Conservation (phyloP, 106 monocot species). For the Chionographis japonica region DNA sequence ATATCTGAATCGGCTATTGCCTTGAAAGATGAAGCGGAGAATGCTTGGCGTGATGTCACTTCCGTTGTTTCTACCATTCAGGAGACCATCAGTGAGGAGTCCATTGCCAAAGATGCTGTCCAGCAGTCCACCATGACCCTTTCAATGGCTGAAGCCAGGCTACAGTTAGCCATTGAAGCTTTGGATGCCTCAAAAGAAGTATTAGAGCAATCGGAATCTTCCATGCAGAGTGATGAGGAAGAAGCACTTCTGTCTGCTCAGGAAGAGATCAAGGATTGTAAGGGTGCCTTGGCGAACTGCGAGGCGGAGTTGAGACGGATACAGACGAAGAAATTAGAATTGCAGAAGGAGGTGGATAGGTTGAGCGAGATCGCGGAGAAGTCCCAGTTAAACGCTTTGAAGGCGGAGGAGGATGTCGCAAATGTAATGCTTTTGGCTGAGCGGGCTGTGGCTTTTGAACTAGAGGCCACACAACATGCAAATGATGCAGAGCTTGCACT, state of each 20-base stretch:
- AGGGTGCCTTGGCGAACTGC: slow-evolving; percentile 31
- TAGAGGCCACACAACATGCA: slow-evolving; percentile 75
- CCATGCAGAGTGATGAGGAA: slow-evolving; percentile 22
- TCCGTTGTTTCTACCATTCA: slow-evolving; percentile 62
- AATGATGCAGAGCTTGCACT: slow-evolving; percentile 92
- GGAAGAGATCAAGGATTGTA: slow-evolving; percentile 60
- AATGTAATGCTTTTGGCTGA: slow-evolving; percentile 93
- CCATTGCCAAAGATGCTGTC: slow-evolving; percentile 69
- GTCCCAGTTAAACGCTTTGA: slow-evolving; percentile 65
- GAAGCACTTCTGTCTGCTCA: slow-evolving; percentile 44
- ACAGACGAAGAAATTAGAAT: slow-evolving; percentile 57
- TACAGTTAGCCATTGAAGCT: slow-evolving; percentile 50
- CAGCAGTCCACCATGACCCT: slow-evolving; percentile 87
- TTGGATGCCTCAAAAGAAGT: slow-evolving; percentile 36
- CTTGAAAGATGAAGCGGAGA: slow-evolving; percentile 78
- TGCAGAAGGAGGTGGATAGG: slow-evolving; percentile 83
- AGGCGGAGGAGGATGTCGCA: slow-evolving; percentile 87
- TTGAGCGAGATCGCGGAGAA: slow-evolving; percentile 82
- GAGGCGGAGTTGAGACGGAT: slow-evolving; percentile 62
- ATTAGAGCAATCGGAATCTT: slow-evolving; percentile 12
- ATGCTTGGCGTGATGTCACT: slow-evolving; percentile 55
- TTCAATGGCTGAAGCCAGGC: slow-evolving; percentile 86
- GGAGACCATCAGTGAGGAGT: slow-evolving; percentile 72
- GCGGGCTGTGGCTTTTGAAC: slow-evolving; percentile 81
- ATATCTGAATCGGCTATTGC: slow-evolving; percentile 85